These are phyloP conservation scores for Camellia lanceoleosa DNA, from an alignment of 148 eudicot species.

Conservation along the genomic window DNA sequence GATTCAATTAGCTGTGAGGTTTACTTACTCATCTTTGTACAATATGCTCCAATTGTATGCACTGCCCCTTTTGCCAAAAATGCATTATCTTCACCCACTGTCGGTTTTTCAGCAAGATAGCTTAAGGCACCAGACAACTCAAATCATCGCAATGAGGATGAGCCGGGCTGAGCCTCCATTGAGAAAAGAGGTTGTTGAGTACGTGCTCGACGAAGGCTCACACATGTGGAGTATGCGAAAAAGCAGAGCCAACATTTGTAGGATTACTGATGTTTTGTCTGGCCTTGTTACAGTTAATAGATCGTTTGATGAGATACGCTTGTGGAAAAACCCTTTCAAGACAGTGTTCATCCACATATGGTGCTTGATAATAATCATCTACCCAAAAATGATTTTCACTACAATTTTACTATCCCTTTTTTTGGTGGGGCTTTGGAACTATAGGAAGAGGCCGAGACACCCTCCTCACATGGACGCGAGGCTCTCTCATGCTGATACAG, in stretches of 20 bases:
- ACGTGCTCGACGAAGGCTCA: constrained; percentile 21
- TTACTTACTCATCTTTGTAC: constrained; percentile 9
- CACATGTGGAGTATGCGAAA: constrained; percentile 22
- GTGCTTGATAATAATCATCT: constrained; percentile 1
- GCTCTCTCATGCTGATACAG: constrained; percentile 8
- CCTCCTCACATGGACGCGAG: constrained; percentile 21
- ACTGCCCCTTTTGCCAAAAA: constrained; percentile 15
- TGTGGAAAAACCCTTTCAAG: constrained; percentile 11
- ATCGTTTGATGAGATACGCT: neutral
- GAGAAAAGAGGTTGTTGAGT: constrained; percentile 23
- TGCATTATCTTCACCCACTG: constrained; percentile 20
- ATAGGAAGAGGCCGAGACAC: constrained; percentile 7
- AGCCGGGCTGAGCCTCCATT: constrained; percentile 18
- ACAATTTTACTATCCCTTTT: constrained; percentile 1
- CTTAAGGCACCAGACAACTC: constrained; percentile 20
- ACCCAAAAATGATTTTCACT: constrained; percentile 3
- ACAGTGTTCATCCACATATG: constrained; percentile 3
- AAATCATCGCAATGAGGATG: constrained; percentile 11
- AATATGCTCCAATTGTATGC: constrained; percentile 17
- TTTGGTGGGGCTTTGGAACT: neutral
- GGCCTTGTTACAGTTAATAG: neutral
- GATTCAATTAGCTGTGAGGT: constrained; percentile 18
- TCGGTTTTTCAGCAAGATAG: constrained; percentile 14
- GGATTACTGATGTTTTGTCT: neutral
- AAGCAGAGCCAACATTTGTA: constrained; percentile 10